Base-by-base conservation (phyloP, 805 yeast species). In the Kuraishia molischiana region DNA sequence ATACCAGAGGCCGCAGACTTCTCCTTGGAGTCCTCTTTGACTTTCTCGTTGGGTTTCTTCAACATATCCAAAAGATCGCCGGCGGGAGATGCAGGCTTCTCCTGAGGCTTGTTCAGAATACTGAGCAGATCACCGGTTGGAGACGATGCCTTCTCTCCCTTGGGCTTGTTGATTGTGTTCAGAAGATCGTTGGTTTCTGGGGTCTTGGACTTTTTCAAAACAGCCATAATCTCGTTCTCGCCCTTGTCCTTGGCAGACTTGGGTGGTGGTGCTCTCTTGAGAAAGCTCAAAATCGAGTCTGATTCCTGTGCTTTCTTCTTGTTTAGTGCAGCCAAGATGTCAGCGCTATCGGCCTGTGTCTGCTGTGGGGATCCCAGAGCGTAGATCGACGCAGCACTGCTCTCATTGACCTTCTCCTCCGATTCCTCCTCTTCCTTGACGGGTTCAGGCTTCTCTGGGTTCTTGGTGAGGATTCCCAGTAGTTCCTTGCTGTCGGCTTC, bases 401-500 rank as follows among this genome's bases (percentile, higher is more conserved):
- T n/a, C n/a, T n/a, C n/a, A n/a, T n/a, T n/a, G n/a, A n/a, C n/a
- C n/a, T n/a, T n/a, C n/a, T n/a, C n/a, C n/a, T n/a, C n/a, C n/a
- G n/a, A n/a, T n/a, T n/a, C n/a, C n/a, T n/a, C n/a, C n/a, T n/a
- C n/a, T n/a, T n/a, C n/a, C n/a, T n/a, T n/a, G n/a, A n/a, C n/a
- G n/a, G 35, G 20, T 19, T 21, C 32, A n/a, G 26, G 19, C n/a
- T n/a, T n/a, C 17, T 20, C 28, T 18, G 24, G 18, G 6, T 34
- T 39, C 10, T 18, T 32, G 17, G 31, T 34, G 18, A 37, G 26
- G 14, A 38, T 36, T 11, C 55, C 50, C 38, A 61, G 40, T 22
- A 61, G 36, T 40, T 58, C 56, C 35, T 53, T 55, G 38, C 61
- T 52, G 36, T 59, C 51, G 1, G 58, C 46, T 38, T 50, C 56